phyloP scores from a whole-genome alignment of 2,329 filamentous ascomycete species.

The Trichoderma simmonsii region DNA sequence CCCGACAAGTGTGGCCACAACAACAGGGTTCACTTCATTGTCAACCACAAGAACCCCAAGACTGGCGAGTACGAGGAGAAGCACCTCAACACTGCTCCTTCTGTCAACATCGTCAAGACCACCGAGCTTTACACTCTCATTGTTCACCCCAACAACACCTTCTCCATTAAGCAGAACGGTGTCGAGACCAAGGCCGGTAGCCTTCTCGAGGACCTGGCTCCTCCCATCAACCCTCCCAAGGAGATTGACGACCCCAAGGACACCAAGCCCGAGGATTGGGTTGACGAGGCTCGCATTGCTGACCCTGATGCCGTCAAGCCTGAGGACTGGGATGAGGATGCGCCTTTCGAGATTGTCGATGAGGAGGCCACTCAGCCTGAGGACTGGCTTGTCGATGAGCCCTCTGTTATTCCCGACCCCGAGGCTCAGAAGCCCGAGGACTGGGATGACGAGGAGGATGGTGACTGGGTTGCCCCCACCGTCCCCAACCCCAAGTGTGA shows the following conservation, averaged over 20 bases:
- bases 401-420: slow-evolving; percentile 79
- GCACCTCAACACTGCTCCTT: slow-evolving; percentile 81
- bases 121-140: slow-evolving; percentile 95
- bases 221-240: slow-evolving; percentile 86
- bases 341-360: slow-evolving; percentile 92
- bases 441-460: slow-evolving; percentile 99
- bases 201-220: slow-evolving; percentile 89
- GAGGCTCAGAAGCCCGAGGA: slow-evolving; percentile 97
- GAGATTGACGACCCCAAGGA: slow-evolving; percentile 96
- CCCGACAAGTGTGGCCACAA: slow-evolving; percentile 98
- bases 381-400: slow-evolving; percentile 94
- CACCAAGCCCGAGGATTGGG: slow-evolving; percentile 92
- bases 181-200: slow-evolving; percentile 83
- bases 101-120: slow-evolving; percentile 85
- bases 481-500: slow-evolving; percentile 95
- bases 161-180: slow-evolving; percentile 87
- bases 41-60: slow-evolving; percentile 99
- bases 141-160: slow-evolving; percentile 95
- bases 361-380: slow-evolving; percentile 87
- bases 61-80: slow-evolving; percentile 99
- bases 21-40: slow-evolving; percentile 99
- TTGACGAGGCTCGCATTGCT: slow-evolving; percentile 85
- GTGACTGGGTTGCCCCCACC: slow-evolving; percentile 89
- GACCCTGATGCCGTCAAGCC: slow-evolving; percentile 95
- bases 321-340: slow-evolving; percentile 98